phyloP scores from a whole-genome alignment of 208 protist species.

The Polymyxa betae region DNA sequence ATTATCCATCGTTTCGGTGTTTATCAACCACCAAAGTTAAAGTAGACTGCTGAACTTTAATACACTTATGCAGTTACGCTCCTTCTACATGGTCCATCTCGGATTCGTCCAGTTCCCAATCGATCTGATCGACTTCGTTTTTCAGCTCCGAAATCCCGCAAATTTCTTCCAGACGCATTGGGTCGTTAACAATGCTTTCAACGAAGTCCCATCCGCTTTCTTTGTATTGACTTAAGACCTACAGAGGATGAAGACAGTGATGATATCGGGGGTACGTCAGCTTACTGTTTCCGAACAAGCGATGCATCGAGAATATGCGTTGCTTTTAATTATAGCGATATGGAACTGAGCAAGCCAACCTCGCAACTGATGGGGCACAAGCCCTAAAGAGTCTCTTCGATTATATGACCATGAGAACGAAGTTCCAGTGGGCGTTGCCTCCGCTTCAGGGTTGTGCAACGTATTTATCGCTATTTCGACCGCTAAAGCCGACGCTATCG shows the following conservation, averaged over 20 bases:
- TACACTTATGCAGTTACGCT: too few species aligned
- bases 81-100: not conserved
- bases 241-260: not conserved
- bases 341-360: constrained; percentile 82
- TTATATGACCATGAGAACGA: not conserved
- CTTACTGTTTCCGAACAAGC: constrained; percentile 79
- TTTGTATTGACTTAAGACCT: constrained; percentile 79
- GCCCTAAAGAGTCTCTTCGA: constrained; percentile 64
- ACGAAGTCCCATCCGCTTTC: constrained; percentile 83
- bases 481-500: constrained; percentile 85
- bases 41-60: too few species aligned
- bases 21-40: not conserved
- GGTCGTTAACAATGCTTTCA: constrained; percentile 83
- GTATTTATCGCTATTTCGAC: constrained; percentile 90
- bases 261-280: not conserved
- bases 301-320: constrained; percentile 85
- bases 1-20: not conserved
- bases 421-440: constrained; percentile 38
- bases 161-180: constrained; percentile 68
- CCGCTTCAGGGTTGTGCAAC: constrained; percentile 82
- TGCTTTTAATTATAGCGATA: constrained; percentile 74
- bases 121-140: not conserved
- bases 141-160: constrained; percentile 64
- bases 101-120: constrained; percentile 5
- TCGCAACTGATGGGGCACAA: constrained; percentile 78